Evolutionary conservation across 352 stramenopile genomes (phyloP), one percentile per base, ranked within the genome.

Genomic region (Phytophthora hibernalis): DNA sequence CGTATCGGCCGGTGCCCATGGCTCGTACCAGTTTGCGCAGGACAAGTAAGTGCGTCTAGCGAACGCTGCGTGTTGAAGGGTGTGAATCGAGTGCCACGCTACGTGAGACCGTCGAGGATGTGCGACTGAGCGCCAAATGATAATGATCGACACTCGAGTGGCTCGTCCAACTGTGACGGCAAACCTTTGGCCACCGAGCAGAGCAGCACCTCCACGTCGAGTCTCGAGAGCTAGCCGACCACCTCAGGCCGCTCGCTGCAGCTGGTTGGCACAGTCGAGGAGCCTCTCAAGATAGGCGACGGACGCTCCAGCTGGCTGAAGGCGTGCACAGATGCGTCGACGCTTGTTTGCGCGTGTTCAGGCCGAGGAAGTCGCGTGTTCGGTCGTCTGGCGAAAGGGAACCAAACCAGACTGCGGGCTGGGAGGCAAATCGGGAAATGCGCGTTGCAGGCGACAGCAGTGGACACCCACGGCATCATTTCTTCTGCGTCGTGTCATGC

Each of bases 1-100:
- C 70, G 55, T 90, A 91, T 24, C 82, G 80, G 16, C 37, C 12
- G 15, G 48, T 54, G 22, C 65, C 58, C 66, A 77, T 77, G 31
- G 26, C 26, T 31, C 5, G 26, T 8, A 31, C 5, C 6, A 31
- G n/a, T 22, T 30, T 20, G 31, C 33, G 11, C 33, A 4, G 33
- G 37, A 20, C 37, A 20, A 43, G 31, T 21, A 7, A n/a, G n/a
- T n/a, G n/a, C n/a, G n/a, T n/a, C n/a, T 7, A 7, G 2, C 26
- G 26, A 31, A 7, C 26, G 33, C 18, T 45, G 50, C 13, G 40
- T 40, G 30, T 61, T 33, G 11, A 54, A 54, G 55, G 49, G 55
- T 43, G 54, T 12, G 5, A 57, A 52, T 35, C 57, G 26, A 7
- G 26, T 31, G 26, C 9, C 26, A 31, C 26, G 56, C 21, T 49